Conservation (phyloP, 2,329 filamentous ascomycete genomes). For the Penicillium sp. region DNA sequence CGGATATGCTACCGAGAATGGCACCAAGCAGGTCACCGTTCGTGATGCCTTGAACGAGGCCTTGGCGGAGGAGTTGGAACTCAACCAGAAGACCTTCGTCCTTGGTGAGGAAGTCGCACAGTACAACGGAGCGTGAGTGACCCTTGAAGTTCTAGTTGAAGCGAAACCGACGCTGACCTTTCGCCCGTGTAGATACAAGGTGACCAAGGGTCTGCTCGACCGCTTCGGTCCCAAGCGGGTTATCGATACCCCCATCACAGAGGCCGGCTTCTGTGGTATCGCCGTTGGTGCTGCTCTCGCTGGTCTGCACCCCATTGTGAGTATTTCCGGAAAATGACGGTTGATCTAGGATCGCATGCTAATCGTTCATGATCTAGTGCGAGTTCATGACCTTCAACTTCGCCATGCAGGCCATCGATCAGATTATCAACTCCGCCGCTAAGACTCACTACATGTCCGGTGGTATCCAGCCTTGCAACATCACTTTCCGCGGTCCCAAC, state of each 20-base stretch:
- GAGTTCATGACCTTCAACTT: slow-evolving; percentile 99
- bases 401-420: slow-evolving; percentile 99
- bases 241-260: slow-evolving; percentile 97
- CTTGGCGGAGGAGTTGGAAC: slow-evolving; percentile 93
- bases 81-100: slow-evolving; percentile 91
- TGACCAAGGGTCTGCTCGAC: slow-evolving; percentile 95
- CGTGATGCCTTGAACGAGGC: slow-evolving; percentile 97
- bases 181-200: slow-evolving; percentile 71
- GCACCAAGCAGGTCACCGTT: slow-evolving; percentile 90
- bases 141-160: not conserved
- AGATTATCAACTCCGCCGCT: slow-evolving; percentile 97
- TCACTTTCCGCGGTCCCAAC: slow-evolving; percentile 99
- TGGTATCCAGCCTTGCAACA: slow-evolving; percentile 98
- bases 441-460: slow-evolving; percentile 99
- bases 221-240: slow-evolving; percentile 96
- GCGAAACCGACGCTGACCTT: slow-evolving; percentile 38
- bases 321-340: slow-evolving; percentile 38
- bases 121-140: slow-evolving; percentile 86
- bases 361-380: slow-evolving; percentile 57
- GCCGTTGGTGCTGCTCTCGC: slow-evolving; percentile 93
- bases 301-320: slow-evolving; percentile 88
- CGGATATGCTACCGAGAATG: slow-evolving; percentile 59
- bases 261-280: slow-evolving; percentile 91
- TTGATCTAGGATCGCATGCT: not conserved
- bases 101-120: slow-evolving; percentile 98